phyloP scores from a whole-genome alignment of 345 rosid species.

The Linum usitatissimum region DNA sequence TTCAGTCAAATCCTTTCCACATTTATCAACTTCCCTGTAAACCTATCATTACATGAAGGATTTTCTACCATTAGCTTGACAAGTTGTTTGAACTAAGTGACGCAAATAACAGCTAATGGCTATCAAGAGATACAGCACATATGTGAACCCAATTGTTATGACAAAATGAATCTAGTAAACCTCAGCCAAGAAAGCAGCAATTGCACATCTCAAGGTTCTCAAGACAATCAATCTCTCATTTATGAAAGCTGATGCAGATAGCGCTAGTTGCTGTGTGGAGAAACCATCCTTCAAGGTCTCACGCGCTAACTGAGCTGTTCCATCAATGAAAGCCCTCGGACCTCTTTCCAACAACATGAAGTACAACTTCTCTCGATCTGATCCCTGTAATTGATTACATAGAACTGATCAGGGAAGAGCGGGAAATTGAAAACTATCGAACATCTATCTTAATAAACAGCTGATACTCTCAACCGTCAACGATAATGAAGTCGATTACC shows the following conservation, averaged over 20 bases:
- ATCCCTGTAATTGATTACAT: constrained; percentile 33
- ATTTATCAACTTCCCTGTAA: constrained; percentile 58
- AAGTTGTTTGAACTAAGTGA: background rate
- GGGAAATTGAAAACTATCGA: background rate
- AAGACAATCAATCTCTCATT: constrained; percentile 56
- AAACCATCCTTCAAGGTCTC: constrained; percentile 35
- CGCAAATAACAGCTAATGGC: too few species aligned
- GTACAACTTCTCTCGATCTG: constrained; percentile 52
- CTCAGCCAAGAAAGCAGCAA: constrained; percentile 85
- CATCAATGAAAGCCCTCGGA: constrained; percentile 60
- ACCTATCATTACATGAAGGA: constrained; percentile 33
- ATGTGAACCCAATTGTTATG: background rate
- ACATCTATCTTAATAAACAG: background rate
- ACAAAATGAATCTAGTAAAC: constrained; percentile 22
- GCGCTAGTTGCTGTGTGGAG: constrained; percentile 42
- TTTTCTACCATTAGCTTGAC: background rate
- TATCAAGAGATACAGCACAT: background rate
- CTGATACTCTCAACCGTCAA: background rate
- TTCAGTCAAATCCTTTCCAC: constrained; percentile 55
- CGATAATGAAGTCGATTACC: constrained; percentile 8
- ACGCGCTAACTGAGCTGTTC: constrained; percentile 32
- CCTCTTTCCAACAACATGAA: constrained; percentile 91
- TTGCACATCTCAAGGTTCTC: constrained; percentile 41
- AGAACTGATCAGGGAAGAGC: background rate
- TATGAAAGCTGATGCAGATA: constrained; percentile 57